Evolutionary conservation across 805 yeast species (phyloP).

Genomic region (Metschnikowia gruessii): DNA sequence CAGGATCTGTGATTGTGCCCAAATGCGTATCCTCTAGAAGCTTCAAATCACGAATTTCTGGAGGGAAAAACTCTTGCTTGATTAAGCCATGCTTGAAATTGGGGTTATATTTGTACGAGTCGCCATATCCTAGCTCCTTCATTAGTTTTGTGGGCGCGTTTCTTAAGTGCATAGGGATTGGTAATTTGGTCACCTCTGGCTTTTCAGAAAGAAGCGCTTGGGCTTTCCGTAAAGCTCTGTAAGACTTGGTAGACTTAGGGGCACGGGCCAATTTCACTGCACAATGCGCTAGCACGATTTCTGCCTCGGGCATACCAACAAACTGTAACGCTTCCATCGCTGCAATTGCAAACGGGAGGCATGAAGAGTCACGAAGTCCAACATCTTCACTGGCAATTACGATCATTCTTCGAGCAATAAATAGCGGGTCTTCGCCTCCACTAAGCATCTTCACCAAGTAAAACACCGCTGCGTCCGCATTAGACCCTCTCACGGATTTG

Average conservation of each 20-base stretch:
- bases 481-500: constrained; percentile 84
- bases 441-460: constrained; percentile 84
- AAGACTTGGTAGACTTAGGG: constrained; percentile 80
- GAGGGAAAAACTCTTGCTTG: constrained; percentile 73
- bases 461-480: constrained; percentile 86
- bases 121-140: constrained; percentile 84
- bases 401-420: constrained; percentile 86
- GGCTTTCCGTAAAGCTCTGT: constrained; percentile 73
- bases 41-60: constrained; percentile 37
- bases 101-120: constrained; percentile 88
- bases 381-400: constrained; percentile 94
- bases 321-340: constrained; percentile 84
- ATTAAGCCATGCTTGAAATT: constrained; percentile 69
- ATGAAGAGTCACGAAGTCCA: constrained; percentile 78
- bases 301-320: constrained; percentile 94
- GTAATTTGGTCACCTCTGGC: constrained; percentile 59
- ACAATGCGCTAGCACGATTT: constrained; percentile 84
- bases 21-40: constrained; percentile 58
- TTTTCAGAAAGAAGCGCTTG: constrained; percentile 53
- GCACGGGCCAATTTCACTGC: constrained; percentile 88
- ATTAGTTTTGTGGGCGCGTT: constrained; percentile 93
- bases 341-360: constrained; percentile 83
- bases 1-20: constrained; percentile 35
- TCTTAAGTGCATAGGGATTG: constrained; percentile 78
- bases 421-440: constrained; percentile 93